Evolutionary conservation across 2,329 filamentous ascomycete genomes (phyloP).

Genomic region (Endocalyx cinctus): DNA sequence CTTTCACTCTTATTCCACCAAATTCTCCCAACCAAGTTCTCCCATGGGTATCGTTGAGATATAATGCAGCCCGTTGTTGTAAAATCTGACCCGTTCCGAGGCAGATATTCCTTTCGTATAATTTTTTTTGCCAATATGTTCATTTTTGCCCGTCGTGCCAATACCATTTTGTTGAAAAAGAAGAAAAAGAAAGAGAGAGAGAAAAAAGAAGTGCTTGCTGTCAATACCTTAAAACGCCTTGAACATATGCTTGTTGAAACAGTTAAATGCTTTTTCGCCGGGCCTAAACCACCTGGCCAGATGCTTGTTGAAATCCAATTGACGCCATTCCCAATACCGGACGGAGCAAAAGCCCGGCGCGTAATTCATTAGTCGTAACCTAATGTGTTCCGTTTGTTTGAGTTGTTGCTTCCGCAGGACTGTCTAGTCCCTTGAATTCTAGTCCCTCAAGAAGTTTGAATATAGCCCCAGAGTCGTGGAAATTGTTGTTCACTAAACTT

Average conservation of each 20-base stretch:
- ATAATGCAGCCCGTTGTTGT: constrained; percentile 25
- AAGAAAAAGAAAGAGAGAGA: too few relatives aligned
- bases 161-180: constrained; percentile 30
- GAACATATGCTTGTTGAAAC: constrained; percentile 31
- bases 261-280: constrained; percentile 1
- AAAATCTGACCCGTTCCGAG: constrained; percentile 22
- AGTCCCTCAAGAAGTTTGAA: constrained; percentile 84
- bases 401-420: constrained; percentile 21
- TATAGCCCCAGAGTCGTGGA: constrained; percentile 77
- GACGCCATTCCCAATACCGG: constrained; percentile 21
- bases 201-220: too few relatives aligned
- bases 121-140: constrained; percentile 14
- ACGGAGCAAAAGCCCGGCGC: constrained; percentile 9
- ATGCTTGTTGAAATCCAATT: constrained; percentile 25
- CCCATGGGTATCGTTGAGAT: constrained; percentile 39
- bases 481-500: constrained; percentile 87
- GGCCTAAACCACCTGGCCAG: constrained; percentile 13
- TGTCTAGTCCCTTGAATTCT: constrained; percentile 24
- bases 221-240: constrained; percentile 22
- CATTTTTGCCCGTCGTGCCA: constrained; percentile 20
- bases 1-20: too few relatives aligned
- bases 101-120: too few relatives aligned
- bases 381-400: constrained; percentile 18
- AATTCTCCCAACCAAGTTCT: too few relatives aligned
- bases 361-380: constrained; percentile 13